phyloP scores from a whole-genome alignment of 768 basidiomycete species.

The Xerocomus brunneocitrinus region DNA sequence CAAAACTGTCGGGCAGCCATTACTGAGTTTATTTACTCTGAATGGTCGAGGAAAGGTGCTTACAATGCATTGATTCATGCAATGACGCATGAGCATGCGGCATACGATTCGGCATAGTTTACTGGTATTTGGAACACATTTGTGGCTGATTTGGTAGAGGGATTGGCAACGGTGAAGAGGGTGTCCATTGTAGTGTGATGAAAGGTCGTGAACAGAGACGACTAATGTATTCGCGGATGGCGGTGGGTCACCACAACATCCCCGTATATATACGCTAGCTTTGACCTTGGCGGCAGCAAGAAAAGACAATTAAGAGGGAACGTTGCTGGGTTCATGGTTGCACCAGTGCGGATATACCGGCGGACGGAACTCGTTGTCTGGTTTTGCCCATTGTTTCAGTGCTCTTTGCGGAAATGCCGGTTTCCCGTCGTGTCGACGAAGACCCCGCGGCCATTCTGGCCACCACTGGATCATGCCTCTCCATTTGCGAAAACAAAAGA shows the following conservation, averaged over 20 bases:
- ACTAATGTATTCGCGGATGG: constrained; percentile 1
- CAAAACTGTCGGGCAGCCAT: not conserved
- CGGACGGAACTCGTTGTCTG: constrained; percentile 4
- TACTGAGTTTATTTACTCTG: not conserved
- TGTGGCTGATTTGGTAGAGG: not conserved
- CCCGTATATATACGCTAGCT: constrained; percentile 16
- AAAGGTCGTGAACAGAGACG: constrained; percentile 6
- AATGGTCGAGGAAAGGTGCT: not conserved
- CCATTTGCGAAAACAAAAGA: constrained; percentile 22
- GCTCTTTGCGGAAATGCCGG: not conserved
- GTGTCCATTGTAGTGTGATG: constrained; percentile 18
- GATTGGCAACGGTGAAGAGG: not conserved
- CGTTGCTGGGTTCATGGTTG: not conserved
- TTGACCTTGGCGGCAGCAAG: not conserved
- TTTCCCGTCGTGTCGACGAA: not conserved
- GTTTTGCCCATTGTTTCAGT: constrained; percentile 19
- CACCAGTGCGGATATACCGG: constrained; percentile 1
- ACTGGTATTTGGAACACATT: constrained; percentile 10
- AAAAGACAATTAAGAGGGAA: constrained; percentile 15
- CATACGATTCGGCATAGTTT: not conserved
- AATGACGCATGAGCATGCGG: constrained; percentile 9
- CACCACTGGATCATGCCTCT: not conserved
- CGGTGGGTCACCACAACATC: not conserved
- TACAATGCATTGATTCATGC: constrained; percentile 16
- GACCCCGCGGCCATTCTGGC: not conserved